Base-by-base conservation (phyloP, 495 filamentous ascomycete genomes). In the Penicillium coffeae region DNA sequence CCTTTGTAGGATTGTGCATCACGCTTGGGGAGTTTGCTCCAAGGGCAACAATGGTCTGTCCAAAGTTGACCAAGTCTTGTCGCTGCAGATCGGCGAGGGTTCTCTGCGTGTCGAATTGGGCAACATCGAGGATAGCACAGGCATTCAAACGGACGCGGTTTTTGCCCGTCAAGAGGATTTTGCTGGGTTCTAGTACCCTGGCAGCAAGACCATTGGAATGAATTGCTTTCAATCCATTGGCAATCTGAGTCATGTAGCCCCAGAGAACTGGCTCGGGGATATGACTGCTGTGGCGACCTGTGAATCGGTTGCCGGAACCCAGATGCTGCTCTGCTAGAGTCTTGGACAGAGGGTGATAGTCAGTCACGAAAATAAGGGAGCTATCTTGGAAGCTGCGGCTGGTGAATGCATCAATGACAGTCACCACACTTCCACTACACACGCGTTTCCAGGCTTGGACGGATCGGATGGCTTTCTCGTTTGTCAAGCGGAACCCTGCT, bases 401-500 rank as follows among this genome's bases (percentile, higher is more conserved):
- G 6, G 93, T 97, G 63, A 97, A 97, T 2, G 88, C 89, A 69
- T 96, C 88, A 59, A 95, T 86, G 9, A 95, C 79, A 2, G 84
- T 86, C 14, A 97, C 92, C 20, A 97, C 82, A 52, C 83, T 88
- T 41, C 84, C 86, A 60, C 84, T 91, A 58, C 77, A 79, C 14
- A 98, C 79, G 39, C 87, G 84, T 56, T 90, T 93, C 94, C 94
- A 98, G n/a, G 84, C 83, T 51, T 90, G 87, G 35, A 95, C 84
- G 8, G 85, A 81, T 21, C 84, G 80, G 21, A 96, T 93, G 15
- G 91, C 86, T 58, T 87, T 84, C 56, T 93, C 89, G 58, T 90
- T 95, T 8, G 86, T 94, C 54, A 96, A 71, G 22, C 89, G 87
- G 54, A 81, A 90, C 12, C 82, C 85, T 85, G 47, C 6, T 22